Evolutionary conservation across 495 filamentous ascomycete species (phyloP).

Genomic region (Aspergillus sclerotioniger): DNA sequence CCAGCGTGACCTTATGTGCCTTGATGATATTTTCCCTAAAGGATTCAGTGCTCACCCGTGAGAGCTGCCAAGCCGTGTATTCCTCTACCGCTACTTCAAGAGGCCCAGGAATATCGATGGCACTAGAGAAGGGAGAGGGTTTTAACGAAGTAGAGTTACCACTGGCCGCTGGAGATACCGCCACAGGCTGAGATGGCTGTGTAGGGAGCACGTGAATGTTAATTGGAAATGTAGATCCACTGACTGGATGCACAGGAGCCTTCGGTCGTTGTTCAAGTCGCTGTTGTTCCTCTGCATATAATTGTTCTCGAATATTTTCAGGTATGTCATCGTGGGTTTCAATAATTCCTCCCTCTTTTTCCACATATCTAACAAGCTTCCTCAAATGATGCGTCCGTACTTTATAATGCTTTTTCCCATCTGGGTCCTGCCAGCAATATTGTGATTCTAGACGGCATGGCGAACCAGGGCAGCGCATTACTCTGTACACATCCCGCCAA

Average conservation of each 20-base stretch:
- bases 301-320: too few relatives aligned
- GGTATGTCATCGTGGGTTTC: constrained; percentile 15
- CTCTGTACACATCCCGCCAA: constrained; percentile 31
- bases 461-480: constrained; percentile 26
- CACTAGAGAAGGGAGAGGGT: neutral
- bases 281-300: neutral
- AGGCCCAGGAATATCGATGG: constrained; percentile 10
- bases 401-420: constrained; percentile 31
- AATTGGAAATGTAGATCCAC: constrained; percentile 13
- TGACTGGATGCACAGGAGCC: constrained; percentile 5
- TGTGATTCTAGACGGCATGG: constrained; percentile 23
- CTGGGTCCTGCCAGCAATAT: constrained; percentile 33
- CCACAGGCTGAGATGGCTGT: constrained; percentile 10
- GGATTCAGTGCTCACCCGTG: constrained; percentile 16
- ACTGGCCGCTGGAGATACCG: constrained; percentile 2
- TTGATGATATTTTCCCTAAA: constrained; percentile 20
- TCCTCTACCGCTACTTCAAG: constrained; percentile 15
- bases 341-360: constrained; percentile 23
- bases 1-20: constrained; percentile 21
- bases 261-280: constrained; percentile 22
- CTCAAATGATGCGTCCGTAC: constrained; percentile 27
- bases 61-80: constrained; percentile 24
- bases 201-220: constrained; percentile 25
- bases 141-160: neutral
- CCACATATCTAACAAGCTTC: constrained; percentile 22